These are phyloP conservation scores for Saraca asoca DNA, from an alignment of 331 rosid genomes.

Conservation along the genomic window DNA sequence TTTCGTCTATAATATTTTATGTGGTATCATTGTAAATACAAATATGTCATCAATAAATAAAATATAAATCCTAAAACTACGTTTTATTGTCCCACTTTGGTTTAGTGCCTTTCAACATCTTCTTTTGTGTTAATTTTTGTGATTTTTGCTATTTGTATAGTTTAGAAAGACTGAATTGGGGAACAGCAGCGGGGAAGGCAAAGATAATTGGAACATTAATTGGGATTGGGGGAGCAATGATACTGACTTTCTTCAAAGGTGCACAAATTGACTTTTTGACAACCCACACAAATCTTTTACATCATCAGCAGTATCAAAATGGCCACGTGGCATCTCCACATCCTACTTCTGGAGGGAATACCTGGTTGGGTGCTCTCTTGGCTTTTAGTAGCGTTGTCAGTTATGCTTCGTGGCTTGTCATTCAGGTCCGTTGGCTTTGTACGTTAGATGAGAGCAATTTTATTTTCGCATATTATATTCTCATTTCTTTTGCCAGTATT, in stretches of 20 bases:
- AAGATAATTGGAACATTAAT: slow-evolving; percentile 41
- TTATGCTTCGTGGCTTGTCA: slow-evolving; percentile 46
- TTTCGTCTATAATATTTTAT: too few relatives aligned
- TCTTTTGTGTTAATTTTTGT: background rate
- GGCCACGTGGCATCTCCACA: background rate
- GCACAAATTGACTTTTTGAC: background rate
- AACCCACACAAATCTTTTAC: slow-evolving; percentile 32
- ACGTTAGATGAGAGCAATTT: too few relatives aligned
- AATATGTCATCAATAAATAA: too few relatives aligned
- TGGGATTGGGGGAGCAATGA: slow-evolving; percentile 48
- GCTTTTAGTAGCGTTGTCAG: slow-evolving; percentile 20
- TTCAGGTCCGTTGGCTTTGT: slow-evolving; percentile 32
- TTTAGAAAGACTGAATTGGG: slow-evolving; percentile 54
- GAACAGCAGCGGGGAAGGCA: slow-evolving; percentile 37
- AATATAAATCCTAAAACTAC: too few relatives aligned
- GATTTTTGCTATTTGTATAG: slow-evolving; percentile 31
- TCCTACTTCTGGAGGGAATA: background rate
- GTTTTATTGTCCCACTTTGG: background rate
- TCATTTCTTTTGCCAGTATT: too few relatives aligned
- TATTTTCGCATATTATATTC: too few relatives aligned
- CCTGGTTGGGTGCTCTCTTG: slow-evolving; percentile 16
- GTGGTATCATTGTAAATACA: too few relatives aligned
- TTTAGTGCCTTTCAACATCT: background rate
- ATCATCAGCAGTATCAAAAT: background rate
- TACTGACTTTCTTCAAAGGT: slow-evolving; percentile 42